Conservation (phyloP, 805 yeast species). For the Kuraishia capsulata region DNA sequence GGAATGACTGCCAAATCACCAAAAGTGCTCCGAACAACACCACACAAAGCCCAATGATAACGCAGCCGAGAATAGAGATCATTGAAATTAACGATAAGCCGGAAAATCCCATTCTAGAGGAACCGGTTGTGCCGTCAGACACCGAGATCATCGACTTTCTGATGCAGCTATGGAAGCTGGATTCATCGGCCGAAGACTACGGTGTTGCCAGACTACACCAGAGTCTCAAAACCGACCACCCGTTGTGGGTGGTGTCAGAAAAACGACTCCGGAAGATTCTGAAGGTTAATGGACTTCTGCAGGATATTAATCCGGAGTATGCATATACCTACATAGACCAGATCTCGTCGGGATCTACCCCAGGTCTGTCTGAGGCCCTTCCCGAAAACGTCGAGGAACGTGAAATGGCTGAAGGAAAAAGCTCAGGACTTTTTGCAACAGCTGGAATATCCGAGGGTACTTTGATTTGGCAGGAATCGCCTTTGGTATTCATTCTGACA, state of each 20-base stretch:
- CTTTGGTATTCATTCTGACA: constrained; percentile 53
- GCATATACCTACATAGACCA: constrained; percentile 37
- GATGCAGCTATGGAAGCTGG: constrained; percentile 59
- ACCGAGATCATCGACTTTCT: constrained; percentile 52
- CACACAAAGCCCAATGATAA: background rate
- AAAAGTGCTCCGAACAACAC: too few species aligned
- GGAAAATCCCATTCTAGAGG: constrained; percentile 3
- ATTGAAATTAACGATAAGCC: constrained; percentile 18
- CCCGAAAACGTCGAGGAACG: constrained; percentile 16
- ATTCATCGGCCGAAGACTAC: constrained; percentile 50
- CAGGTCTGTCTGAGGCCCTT: constrained; percentile 23
- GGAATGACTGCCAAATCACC: too few species aligned
- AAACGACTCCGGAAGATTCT: constrained; percentile 45
- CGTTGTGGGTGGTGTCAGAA: constrained; percentile 56
- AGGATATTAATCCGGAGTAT: constrained; percentile 30
- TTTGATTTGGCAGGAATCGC: constrained; percentile 50
- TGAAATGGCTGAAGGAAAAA: constrained; percentile 40
- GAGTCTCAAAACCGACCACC: constrained; percentile 39
- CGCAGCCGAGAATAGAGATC: constrained; percentile 13
- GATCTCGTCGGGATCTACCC: constrained; percentile 42
- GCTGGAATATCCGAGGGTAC: constrained; percentile 30
- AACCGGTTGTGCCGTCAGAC: constrained; percentile 25
- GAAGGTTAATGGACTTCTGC: constrained; percentile 45
- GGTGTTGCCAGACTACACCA: constrained; percentile 46
- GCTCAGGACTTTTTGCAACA: constrained; percentile 54